phyloP scores from a whole-genome alignment of 163 green algal genomes.

The Trebouxiophyceae sp. region DNA sequence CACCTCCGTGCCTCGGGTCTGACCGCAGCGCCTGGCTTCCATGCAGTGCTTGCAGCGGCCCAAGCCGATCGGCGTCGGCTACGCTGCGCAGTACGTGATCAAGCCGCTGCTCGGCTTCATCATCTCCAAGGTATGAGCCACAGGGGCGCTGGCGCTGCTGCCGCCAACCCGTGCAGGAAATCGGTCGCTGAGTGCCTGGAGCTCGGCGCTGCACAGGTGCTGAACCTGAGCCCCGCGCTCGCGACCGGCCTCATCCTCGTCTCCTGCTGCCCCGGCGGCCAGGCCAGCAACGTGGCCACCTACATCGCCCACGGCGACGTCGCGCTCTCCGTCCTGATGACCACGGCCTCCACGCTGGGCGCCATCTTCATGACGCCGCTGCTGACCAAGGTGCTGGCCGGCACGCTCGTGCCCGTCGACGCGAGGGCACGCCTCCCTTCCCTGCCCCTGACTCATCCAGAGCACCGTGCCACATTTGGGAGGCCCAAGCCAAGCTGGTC shows the following conservation, averaged over 20 bases:
- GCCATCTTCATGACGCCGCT: slow-evolving; percentile 70
- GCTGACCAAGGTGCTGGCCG: slow-evolving; percentile 72
- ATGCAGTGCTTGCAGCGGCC: slow-evolving; percentile 45
- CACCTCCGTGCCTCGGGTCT: too few species aligned
- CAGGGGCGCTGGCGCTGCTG: too few species aligned
- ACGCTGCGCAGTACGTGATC: slow-evolving; percentile 64
- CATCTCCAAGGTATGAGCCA: slow-evolving; percentile 45
- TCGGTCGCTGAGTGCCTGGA: too few species aligned
- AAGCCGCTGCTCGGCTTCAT: slow-evolving; percentile 59
- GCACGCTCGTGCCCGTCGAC: slow-evolving; percentile 69
- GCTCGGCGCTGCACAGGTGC: too few species aligned
- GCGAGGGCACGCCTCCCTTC: slow-evolving; percentile 25
- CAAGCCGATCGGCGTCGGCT: slow-evolving; percentile 62
- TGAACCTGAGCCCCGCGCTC: slow-evolving; percentile 46
- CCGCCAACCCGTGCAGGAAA: too few species aligned
- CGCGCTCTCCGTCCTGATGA: slow-evolving; percentile 77
- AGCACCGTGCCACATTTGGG: too few species aligned
- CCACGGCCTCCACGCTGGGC: slow-evolving; percentile 47
- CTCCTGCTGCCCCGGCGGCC: slow-evolving; percentile 71
- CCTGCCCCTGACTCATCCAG: too few species aligned
- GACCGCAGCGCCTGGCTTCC: background rate
- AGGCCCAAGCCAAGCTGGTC: too few species aligned
- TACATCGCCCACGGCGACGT: slow-evolving; percentile 63
- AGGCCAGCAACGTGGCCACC: slow-evolving; percentile 62
- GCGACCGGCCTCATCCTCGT: slow-evolving; percentile 74